These are phyloP conservation scores for Cryptomeria japonica DNA, from an alignment of 75 land plant species.

Conservation along the genomic window DNA sequence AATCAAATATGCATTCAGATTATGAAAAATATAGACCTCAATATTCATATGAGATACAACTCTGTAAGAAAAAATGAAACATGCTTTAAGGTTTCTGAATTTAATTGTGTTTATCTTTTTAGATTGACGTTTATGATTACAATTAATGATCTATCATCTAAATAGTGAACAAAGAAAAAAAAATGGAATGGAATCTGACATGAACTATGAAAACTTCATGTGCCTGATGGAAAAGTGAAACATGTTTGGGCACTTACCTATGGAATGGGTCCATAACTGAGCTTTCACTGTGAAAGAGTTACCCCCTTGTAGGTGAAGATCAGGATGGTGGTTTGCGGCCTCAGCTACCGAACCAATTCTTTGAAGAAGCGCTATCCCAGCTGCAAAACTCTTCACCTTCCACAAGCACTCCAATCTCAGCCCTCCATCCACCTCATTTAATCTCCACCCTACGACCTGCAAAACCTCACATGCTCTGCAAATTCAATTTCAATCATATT, in stretches of 20 bases:
- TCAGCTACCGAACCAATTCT: conserved; percentile 56
- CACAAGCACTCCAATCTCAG: conserved; percentile 77
- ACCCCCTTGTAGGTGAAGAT: conserved; percentile 57
- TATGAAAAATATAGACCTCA: neutral
- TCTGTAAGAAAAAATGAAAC: neutral
- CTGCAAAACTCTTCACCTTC: conserved; percentile 65
- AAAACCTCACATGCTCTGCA: neutral
- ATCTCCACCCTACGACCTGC: conserved; percentile 93
- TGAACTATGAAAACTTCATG: too few relatives aligned
- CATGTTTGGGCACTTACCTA: conserved; percentile 43
- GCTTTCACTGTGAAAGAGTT: conserved; percentile 56
- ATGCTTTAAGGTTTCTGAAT: too few relatives aligned
- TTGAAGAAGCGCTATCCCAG: conserved; percentile 60
- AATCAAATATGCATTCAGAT: neutral
- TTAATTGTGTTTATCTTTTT: too few relatives aligned
- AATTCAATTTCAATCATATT: neutral
- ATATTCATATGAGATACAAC: neutral
- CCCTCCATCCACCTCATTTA: conserved; percentile 45
- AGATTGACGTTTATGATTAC: too few relatives aligned
- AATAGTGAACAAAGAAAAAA: too few relatives aligned
- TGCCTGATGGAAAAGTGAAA: too few relatives aligned
- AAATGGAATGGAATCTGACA: too few relatives aligned
- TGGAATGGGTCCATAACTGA: conserved; percentile 69
- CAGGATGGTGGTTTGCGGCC: conserved; percentile 54
- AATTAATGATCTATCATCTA: too few relatives aligned